Evolutionary conservation across 2,329 filamentous ascomycete genomes (phyloP).

Genomic region (Trichophaea hybrida): DNA sequence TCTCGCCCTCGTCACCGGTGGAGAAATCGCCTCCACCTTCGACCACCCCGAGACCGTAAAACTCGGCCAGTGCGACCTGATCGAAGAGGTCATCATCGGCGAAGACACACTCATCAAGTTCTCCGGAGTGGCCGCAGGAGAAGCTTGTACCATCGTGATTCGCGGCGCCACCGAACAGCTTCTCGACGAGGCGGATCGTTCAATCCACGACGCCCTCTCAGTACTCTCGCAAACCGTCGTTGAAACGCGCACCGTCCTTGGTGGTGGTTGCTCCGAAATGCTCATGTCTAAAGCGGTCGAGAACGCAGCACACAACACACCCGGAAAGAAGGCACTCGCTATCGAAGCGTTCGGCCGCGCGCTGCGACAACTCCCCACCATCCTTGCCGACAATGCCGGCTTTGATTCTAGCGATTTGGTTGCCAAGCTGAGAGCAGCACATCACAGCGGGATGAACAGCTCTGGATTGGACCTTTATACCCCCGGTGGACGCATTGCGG

Average conservation of each 20-base stretch:
- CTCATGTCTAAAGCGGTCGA: slow-evolving; percentile 97
- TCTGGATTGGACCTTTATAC: slow-evolving; percentile 81
- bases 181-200: slow-evolving; percentile 90
- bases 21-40: slow-evolving; percentile 94
- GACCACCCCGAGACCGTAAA: slow-evolving; percentile 96
- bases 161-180: slow-evolving; percentile 94
- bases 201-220: slow-evolving; percentile 86
- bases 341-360: slow-evolving; percentile 81
- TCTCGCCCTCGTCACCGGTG: slow-evolving; percentile 83
- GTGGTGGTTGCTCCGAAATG: slow-evolving; percentile 96
- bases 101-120: slow-evolving; percentile 97
- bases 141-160: slow-evolving; percentile 92
- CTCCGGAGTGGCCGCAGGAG: slow-evolving; percentile 82
- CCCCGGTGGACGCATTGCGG: slow-evolving; percentile 79
- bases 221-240: slow-evolving; percentile 93
- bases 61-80: slow-evolving; percentile 83
- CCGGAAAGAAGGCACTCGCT: slow-evolving; percentile 91
- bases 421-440: slow-evolving; percentile 75
- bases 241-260: slow-evolving; percentile 84
- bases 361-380: slow-evolving; percentile 84
- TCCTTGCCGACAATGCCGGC: slow-evolving; percentile 92
- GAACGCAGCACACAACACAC: slow-evolving; percentile 78
- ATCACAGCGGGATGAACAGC: slow-evolving; percentile 86
- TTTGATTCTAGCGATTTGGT: slow-evolving; percentile 91
- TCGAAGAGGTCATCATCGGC: slow-evolving; percentile 96